Base-by-base conservation (phyloP, 2,329 filamentous ascomycete genomes). In the Juglanconis sp. region DNA sequence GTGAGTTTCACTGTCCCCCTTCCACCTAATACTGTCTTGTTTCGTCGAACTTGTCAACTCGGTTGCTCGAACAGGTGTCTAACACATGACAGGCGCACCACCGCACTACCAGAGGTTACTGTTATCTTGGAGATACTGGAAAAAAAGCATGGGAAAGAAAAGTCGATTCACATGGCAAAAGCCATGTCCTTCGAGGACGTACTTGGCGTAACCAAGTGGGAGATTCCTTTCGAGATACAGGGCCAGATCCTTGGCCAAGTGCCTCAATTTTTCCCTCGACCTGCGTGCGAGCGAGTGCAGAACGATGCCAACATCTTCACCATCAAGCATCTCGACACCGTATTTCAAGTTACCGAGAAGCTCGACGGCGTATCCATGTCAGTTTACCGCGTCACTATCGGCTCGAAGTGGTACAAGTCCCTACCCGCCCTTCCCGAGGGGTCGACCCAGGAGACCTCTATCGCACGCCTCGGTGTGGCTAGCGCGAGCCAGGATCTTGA, bases 281-380 rank as follows among this genome's bases (percentile, higher is more conserved):
- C 71, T 3, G 68, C 67, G 4, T 69, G 67, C 56, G 48, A 58
- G 4, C 66, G 71, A 3, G 67, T 65, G 0, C 71, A 73, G 59
- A 68, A 73, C 59, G 50, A 69, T 2, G 52, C 62, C 2, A 4
- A 53, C 5, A 53, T 66, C 4, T 68, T 72, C 52, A 63, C 47
- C 15, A 0, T 3, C 7, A 13, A 36, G 10, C 24, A 54, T 35
- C 59, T 49, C 32, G 42, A 66, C 15, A 63, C 44, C 1, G 31
- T 61, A 1, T 72, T 68, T 56, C 68, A 72, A 50, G 61, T 72
- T 56, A 72, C 71, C 3, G 69, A 72, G 57, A 74, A 73, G 63
- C 65, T 73, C 3, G 71, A 74, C 56, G 71, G 71, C 1, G 32
- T 67, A 2, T 67, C 70, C 15, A 72, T 73, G 68, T 67, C 66